These are phyloP conservation scores for Microcyclospora tardicrescens DNA, from an alignment of 2,329 filamentous ascomycete species.

Conservation along the genomic window DNA sequence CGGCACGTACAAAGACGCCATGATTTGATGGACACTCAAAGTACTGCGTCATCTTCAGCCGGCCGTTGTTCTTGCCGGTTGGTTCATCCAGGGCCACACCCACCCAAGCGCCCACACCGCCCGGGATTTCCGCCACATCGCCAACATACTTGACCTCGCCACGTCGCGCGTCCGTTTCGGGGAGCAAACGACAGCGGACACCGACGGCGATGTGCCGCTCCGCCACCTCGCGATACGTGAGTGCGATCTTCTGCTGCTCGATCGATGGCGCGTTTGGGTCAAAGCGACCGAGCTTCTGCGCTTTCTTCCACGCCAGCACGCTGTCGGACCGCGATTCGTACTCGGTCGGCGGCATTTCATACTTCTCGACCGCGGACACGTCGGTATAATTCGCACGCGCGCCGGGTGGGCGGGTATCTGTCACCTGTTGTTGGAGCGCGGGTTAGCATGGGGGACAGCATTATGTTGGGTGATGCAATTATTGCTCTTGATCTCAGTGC, in stretches of 20 bases:
- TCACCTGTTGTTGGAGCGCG: slow-evolving; percentile 42
- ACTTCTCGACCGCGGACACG: slow-evolving; percentile 72
- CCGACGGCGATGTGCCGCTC: slow-evolving; percentile 41
- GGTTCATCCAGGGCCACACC: slow-evolving; percentile 65
- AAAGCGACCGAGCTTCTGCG: slow-evolving; percentile 91
- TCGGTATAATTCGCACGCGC: slow-evolving; percentile 72
- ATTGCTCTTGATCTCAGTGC: too few species aligned
- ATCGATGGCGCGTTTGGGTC: slow-evolving; percentile 68
- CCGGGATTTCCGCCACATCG: slow-evolving; percentile 58
- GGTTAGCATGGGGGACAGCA: neutral
- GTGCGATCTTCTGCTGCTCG: slow-evolving; percentile 58
- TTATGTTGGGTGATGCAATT: too few species aligned
- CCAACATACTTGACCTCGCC: slow-evolving; percentile 62
- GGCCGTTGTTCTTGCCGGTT: slow-evolving; percentile 71
- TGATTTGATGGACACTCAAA: slow-evolving; percentile 57
- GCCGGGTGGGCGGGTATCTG: slow-evolving; percentile 63
- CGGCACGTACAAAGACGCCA: slow-evolving; percentile 67
- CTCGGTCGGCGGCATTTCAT: slow-evolving; percentile 69
- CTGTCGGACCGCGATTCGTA: slow-evolving; percentile 81
- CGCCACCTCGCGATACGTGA: slow-evolving; percentile 56
- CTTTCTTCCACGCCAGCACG: slow-evolving; percentile 89
- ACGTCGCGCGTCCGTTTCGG: slow-evolving; percentile 50
- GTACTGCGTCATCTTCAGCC: slow-evolving; percentile 52
- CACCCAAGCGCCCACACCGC: slow-evolving; percentile 51
- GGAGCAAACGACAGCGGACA: slow-evolving; percentile 34